Base-by-base conservation (phyloP, 2,329 filamentous ascomycete genomes). In the Allantophomopsis lycopodina region DNA sequence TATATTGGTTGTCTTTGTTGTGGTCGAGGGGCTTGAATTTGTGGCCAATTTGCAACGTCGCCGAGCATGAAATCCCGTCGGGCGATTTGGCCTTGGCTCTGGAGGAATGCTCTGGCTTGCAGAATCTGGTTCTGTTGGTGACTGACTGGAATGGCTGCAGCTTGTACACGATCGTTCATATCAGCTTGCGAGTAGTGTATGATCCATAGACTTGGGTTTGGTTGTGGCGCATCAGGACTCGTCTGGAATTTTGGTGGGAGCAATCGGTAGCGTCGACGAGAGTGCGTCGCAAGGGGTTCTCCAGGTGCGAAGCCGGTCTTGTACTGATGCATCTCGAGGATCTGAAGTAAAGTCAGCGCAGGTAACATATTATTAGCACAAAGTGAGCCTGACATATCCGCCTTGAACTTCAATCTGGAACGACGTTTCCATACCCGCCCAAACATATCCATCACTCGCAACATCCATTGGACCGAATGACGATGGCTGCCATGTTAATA, bases 1-100 rank as follows among this genome's bases (percentile, higher is more conserved):
- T 58, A 57, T 37, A 51, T 48, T 14, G 45, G 44, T 18, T 42
- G 44, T 28, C 40, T 14, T 14, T 41, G 60, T 49, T 60, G 48
- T 59, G 62, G 23, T 60, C 65, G 63, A 0, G 83, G 82, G 46
- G 84, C 76, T 35, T 76, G 76, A 43, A 96, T 81, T 17, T 79
- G 78, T 3, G 91, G 89, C 88, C 89, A 96, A 61, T 86, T 93
- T 47, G 77, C 72, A 32, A 85, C 77, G 60, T 96, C 91, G 37
- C 83, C 78, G 15, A 96, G 70, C 79, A 95, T 93, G 55, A 96
- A 96, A 52, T 95, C 87, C 55, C 94, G 94, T 50, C 86, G 80
- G 42, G 80, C 73, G 35, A 94, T 78, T 51, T 88, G 83, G 6
- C 87, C 89, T 47, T 84, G 82, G 40, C 68, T 71, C 60, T 82